A percentile compares a stretch with the other conserved stretches of the same genome.
Evolutionary conservation across 495 filamentous ascomycete genomes (phyloP).

Genomic region (Penicillium steckii): DNA sequence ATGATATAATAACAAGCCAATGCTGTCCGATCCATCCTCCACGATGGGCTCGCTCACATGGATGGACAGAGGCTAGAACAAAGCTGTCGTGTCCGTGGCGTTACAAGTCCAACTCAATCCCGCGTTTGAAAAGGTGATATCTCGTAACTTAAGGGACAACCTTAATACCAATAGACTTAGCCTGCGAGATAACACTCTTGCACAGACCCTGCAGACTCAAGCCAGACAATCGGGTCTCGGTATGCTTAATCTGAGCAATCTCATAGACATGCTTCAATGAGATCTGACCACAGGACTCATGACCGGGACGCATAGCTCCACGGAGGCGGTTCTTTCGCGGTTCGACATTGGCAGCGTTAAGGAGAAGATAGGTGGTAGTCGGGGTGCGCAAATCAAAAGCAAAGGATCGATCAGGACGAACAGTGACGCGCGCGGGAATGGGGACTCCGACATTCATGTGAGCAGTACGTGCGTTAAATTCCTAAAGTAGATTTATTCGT

Average conservation of each 20-base stretch:
- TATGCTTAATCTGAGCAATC: slow-evolving; percentile 95
- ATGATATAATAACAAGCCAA: too few relatives aligned
- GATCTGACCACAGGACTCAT: slow-evolving; percentile 75
- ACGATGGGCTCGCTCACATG: not conserved
- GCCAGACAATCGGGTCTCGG: slow-evolving; percentile 77
- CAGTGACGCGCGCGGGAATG: slow-evolving; percentile 84
- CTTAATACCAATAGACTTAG: slow-evolving; percentile 82
- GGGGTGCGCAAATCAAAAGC: slow-evolving; percentile 92
- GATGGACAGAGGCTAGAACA: not conserved
- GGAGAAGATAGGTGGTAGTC: slow-evolving; percentile 81
- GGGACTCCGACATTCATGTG: slow-evolving; percentile 83
- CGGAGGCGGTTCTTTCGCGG: slow-evolving; percentile 74
- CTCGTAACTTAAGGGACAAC: slow-evolving; percentile 61
- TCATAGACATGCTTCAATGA: slow-evolving; percentile 97
- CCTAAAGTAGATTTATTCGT: slow-evolving; percentile 49
- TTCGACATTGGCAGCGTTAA: slow-evolving; percentile 77
- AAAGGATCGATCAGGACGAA: slow-evolving; percentile 91
- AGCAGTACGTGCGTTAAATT: slow-evolving; percentile 94
- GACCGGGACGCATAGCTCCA: slow-evolving; percentile 75
- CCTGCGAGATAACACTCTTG: slow-evolving; percentile 82
- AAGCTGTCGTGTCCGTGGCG: slow-evolving; percentile 2
- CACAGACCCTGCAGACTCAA: slow-evolving; percentile 77
- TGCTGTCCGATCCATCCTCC: not conserved
- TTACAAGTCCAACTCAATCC: slow-evolving; percentile 10
- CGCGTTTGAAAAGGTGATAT: not conserved